phyloP scores from a whole-genome alignment of 108 stramenopile genomes.

The Schizochytrium sp. region DNA sequence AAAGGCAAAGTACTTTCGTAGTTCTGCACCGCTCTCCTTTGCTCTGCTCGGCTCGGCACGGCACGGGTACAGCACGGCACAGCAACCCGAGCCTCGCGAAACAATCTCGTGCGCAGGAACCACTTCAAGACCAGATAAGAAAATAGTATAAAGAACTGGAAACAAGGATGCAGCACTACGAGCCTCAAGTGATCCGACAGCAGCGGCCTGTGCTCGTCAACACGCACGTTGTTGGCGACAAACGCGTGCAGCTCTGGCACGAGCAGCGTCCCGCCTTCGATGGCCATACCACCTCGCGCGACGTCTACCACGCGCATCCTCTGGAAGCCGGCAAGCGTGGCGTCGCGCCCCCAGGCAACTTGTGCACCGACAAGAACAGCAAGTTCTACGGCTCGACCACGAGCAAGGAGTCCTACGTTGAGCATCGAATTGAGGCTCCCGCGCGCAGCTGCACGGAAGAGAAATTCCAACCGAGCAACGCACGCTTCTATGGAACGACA shows the following conservation, averaged over 20 bases:
- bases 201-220: not conserved
- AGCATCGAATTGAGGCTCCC: not conserved
- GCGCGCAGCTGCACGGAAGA: not conserved
- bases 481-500: not conserved
- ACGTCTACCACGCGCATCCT: not conserved
- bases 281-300: not conserved
- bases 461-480: not conserved
- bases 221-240: not conserved
- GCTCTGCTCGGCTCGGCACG: too few species aligned
- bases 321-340: not conserved
- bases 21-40: too few species aligned
- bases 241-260: not conserved
- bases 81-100: too few species aligned
- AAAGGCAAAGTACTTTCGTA: too few species aligned
- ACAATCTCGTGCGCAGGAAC: too few species aligned
- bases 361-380: not conserved
- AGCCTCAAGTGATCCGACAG: not conserved
- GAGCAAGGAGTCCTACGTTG: not conserved
- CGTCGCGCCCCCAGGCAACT: not conserved
- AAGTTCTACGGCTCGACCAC: constrained; percentile 5
- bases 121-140: too few species aligned
- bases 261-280: not conserved
- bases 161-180: not conserved
- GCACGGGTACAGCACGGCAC: too few species aligned
- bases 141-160: not conserved